Percentiles rank a stretch among this genome's conserved stretches.
Conservation (phyloP, 768 basidiomycete species). For the Mycena leptocephala region DNA sequence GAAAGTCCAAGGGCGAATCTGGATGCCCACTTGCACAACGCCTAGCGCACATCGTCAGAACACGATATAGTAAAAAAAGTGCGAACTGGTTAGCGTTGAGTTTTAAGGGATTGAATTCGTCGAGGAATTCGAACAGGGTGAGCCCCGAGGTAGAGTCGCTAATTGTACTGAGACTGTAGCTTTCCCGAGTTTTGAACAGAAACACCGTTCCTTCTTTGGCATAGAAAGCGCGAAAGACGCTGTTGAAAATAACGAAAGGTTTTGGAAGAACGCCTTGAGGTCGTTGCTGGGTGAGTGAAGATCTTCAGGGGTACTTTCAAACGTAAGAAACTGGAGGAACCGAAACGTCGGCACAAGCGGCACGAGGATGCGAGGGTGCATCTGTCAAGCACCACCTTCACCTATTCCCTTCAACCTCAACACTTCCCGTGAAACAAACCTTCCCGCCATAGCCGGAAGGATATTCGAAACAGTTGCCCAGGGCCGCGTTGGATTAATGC, state of each 20-base stretch:
- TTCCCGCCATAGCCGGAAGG: conserved; percentile 66
- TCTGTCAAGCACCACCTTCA: conserved; percentile 61
- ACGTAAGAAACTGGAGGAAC: conserved; percentile 71
- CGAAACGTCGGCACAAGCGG: conserved; percentile 73
- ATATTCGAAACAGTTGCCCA: conserved; percentile 59
- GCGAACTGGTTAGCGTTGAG: conserved; percentile 66
- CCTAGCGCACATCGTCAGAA: conserved; percentile 50
- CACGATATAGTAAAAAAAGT: neutral
- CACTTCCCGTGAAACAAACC: conserved; percentile 63
- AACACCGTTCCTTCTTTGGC: conserved; percentile 74
- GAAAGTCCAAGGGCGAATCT: conserved; percentile 76
- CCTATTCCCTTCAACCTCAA: conserved; percentile 39
- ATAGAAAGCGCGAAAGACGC: conserved; percentile 74
- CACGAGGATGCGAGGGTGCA: conserved; percentile 69
- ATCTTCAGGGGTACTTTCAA: conserved; percentile 58
- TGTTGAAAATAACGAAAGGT: conserved; percentile 67
- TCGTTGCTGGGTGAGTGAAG: conserved; percentile 48
- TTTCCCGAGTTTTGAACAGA: conserved; percentile 69
- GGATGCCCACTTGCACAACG: conserved; percentile 77
- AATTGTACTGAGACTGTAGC: conserved; percentile 38
- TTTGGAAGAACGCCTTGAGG: conserved; percentile 59
- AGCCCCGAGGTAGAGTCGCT: conserved; percentile 27
- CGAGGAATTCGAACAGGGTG: conserved; percentile 64
- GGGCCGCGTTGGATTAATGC: conserved; percentile 49
- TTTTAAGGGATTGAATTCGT: conserved; percentile 69